Percentiles rank a stretch among this genome's conserved stretches.
phyloP scores from a whole-genome alignment of 2,329 filamentous ascomycete genomes.

The Arthroderma sp. region DNA sequence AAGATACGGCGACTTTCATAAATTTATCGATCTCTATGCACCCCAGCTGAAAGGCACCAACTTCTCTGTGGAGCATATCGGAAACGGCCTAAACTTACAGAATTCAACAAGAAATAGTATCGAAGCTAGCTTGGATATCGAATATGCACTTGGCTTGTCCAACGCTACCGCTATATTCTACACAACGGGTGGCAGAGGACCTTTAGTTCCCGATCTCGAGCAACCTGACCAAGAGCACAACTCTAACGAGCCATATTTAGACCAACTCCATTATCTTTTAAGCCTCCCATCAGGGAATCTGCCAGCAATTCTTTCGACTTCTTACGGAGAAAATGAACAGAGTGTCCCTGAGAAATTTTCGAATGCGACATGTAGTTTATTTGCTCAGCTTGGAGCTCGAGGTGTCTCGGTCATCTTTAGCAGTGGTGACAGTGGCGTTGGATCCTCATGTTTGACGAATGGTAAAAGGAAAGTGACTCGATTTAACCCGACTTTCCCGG shows the following conservation, averaged over 20 bases:
- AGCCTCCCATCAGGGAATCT: constrained; percentile 42
- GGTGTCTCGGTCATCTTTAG: constrained; percentile 56
- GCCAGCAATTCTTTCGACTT: constrained; percentile 55
- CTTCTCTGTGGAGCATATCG: constrained; percentile 48
- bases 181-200: constrained; percentile 46
- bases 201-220: constrained; percentile 39
- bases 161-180: constrained; percentile 46
- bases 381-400: constrained; percentile 53
- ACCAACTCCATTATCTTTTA: constrained; percentile 50
- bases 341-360: constrained; percentile 49
- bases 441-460: constrained; percentile 43
- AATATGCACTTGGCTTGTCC: constrained; percentile 47
- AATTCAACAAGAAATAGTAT: constrained; percentile 30
- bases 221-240: constrained; percentile 32
- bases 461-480: constrained; percentile 41
- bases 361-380: constrained; percentile 48
- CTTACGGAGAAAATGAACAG: constrained; percentile 58
- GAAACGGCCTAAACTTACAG: constrained; percentile 43
- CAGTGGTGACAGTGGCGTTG: constrained; percentile 51
- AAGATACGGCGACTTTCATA: constrained; percentile 42
- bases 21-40: constrained; percentile 45
- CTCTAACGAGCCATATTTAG: constrained; percentile 55
- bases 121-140: constrained; percentile 54
- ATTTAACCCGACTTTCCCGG: constrained; percentile 45
- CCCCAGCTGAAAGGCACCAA: constrained; percentile 41